These are phyloP conservation scores for Wickerhamomyces tratensis DNA, from an alignment of 805 yeast genomes.

Conservation along the genomic window DNA sequence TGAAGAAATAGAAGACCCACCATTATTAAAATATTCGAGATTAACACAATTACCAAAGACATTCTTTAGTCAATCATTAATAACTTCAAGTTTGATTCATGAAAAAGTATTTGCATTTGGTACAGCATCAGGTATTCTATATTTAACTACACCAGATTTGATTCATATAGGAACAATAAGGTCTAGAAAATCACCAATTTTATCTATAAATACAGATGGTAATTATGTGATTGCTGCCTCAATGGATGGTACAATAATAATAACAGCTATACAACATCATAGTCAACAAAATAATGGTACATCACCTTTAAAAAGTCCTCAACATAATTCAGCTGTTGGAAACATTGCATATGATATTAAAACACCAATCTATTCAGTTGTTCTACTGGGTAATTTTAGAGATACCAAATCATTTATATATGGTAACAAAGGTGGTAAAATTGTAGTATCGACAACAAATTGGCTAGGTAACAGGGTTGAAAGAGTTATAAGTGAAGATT, in stretches of 20 bases:
- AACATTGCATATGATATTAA: constrained; percentile 72
- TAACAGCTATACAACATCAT: constrained; percentile 44
- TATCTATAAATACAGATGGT: constrained; percentile 68
- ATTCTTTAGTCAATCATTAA: constrained; percentile 67
- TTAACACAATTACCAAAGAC: constrained; percentile 56
- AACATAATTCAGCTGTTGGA: no score
- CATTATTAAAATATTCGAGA: constrained; percentile 66
- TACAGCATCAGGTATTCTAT: constrained; percentile 80
- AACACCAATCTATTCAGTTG: constrained; percentile 83
- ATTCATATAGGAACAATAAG: constrained; percentile 60
- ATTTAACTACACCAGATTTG: constrained; percentile 53
- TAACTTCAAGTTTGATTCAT: constrained; percentile 58
- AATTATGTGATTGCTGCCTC: constrained; percentile 76
- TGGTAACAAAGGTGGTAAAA: constrained; percentile 87
- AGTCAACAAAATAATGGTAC: no score
- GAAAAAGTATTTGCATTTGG: constrained; percentile 68
- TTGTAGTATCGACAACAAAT: constrained; percentile 61
- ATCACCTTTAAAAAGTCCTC: no score
- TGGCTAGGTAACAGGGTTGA: constrained; percentile 87
- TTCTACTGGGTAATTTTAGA: constrained; percentile 61
- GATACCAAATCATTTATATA: constrained; percentile 59
- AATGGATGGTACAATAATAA: constrained; percentile 86
- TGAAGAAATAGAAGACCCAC: constrained; percentile 51
- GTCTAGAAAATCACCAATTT: constrained; percentile 78
- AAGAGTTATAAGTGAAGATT: constrained; percentile 43